Base-by-base conservation (phyloP, 495 filamentous ascomycete genomes). In the Wilcoxina mikolae region DNA sequence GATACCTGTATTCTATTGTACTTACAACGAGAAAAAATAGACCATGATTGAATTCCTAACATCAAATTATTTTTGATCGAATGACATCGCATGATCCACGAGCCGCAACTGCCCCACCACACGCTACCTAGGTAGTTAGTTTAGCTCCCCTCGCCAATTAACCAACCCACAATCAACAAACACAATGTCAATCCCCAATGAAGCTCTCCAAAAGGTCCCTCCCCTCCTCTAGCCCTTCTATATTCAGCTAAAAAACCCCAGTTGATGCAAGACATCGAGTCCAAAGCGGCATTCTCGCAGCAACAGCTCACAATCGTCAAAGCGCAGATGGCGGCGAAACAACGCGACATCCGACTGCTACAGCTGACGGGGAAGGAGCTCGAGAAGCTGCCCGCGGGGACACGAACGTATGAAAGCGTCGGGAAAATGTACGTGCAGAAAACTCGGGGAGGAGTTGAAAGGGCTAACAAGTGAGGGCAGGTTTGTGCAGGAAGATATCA, bases 191-290 rank as follows among this genome's bases (percentile, higher is more conserved):
- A 90, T 98, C 62, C 83, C 90, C 54, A 94, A 91, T 65, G 86
- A 95, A 76, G 87, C 90, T 60, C 73, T 96, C 56, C 84, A 94
- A 69, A 95, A 95, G 82, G 91, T 87, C 61, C 65, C 69, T 60
- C 18, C 20, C 43, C 18, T 23, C 22, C 17, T 24, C 10, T 17
- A 31, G 3, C 11, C 26, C 47, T 42, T 7, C n/a, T 29, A 28
- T 33, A 12, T 22, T 33, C 23, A 50, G 10, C 15, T 17, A 28
- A 10, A 27, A 11, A 26, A 27, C 20, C 33, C 11, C 62, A 98
- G 91, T 75, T 98, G 51, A 77, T 95, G 63, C 83, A 85, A 69
- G 91, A 96, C 68, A 94, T 98, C 61, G 90, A 95, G 69, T 78
- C 83, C 50, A 87, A 87, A 62, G 87, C 89, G 3, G 72, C 85